Conservation (phyloP, 2,329 filamentous ascomycete species). For the Colletotrichum cereale region DNA sequence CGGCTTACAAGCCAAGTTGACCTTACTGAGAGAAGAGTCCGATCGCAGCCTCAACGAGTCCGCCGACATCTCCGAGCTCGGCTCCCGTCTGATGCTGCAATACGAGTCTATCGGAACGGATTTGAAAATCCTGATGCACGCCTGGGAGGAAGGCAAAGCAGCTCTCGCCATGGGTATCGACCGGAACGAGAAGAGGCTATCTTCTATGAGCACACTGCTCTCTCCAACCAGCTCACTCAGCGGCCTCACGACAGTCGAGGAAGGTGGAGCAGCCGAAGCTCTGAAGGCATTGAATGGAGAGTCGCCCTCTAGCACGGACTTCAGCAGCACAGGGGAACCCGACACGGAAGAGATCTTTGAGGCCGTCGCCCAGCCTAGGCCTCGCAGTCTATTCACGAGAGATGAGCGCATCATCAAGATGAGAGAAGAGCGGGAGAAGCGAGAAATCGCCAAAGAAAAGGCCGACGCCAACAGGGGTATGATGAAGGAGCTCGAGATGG, state of each 20-base stretch:
- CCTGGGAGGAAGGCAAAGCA: constrained; percentile 91
- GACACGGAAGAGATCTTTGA: constrained; percentile 89
- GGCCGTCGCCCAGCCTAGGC: constrained; percentile 81
- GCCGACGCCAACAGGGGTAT: constrained; percentile 88
- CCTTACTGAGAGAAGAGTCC: constrained; percentile 90
- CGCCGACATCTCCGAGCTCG: constrained; percentile 79
- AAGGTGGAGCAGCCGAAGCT: constrained; percentile 55
- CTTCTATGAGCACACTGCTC: constrained; percentile 69
- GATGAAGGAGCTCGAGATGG: constrained; percentile 91
- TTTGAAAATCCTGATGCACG: constrained; percentile 81
- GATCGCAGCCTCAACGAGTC: constrained; percentile 82
- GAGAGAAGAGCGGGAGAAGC: constrained; percentile 84
- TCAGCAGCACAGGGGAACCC: constrained; percentile 67
- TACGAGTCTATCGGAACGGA: constrained; percentile 96
- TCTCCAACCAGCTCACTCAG: constrained; percentile 75
- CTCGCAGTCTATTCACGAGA: constrained; percentile 78
- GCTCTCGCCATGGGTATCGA: constrained; percentile 85
- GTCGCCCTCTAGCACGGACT: constrained; percentile 61
- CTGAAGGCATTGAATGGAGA: constrained; percentile 83
- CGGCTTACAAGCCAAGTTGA: constrained; percentile 93
- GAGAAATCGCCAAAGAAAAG: constrained; percentile 78
- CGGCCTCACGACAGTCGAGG: constrained; percentile 74
- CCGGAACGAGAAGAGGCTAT: constrained; percentile 79
- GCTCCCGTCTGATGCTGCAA: constrained; percentile 83
- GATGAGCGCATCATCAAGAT: constrained; percentile 91